These are phyloP conservation scores for Urtica urens DNA, from an alignment of 306 rosid genomes.

Conservation along the genomic window DNA sequence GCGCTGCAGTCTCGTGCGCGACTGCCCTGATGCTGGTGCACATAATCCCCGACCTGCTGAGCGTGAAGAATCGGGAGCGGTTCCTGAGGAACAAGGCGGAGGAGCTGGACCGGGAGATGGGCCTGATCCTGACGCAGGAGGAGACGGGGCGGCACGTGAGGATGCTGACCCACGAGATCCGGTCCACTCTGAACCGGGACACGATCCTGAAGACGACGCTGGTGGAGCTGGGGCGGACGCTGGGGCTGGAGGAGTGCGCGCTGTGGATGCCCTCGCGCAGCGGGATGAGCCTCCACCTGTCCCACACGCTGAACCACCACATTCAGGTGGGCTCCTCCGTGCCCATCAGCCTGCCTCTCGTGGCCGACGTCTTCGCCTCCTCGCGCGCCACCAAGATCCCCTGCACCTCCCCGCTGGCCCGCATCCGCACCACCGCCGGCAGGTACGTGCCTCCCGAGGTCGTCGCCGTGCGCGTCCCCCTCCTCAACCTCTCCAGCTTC, in stretches of 20 bases:
- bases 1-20: slow-evolving; percentile 84
- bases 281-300: slow-evolving; percentile 61
- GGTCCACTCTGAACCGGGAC: slow-evolving; percentile 83
- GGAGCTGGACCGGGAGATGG: slow-evolving; percentile 94
- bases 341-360: slow-evolving; percentile 50
- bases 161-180: slow-evolving; percentile 91
- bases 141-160: slow-evolving; percentile 94
- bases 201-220: slow-evolving; percentile 87
- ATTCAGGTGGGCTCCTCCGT: slow-evolving; percentile 66
- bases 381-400: slow-evolving; percentile 59
- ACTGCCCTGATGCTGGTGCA: slow-evolving; percentile 93
- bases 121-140: slow-evolving; percentile 78
- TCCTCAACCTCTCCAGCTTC: slow-evolving; percentile 66
- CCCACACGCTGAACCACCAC: slow-evolving; percentile 57
- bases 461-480: slow-evolving; percentile 88
- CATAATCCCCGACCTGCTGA: slow-evolving; percentile 78
- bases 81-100: slow-evolving; percentile 72
- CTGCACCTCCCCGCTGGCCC: slow-evolving; percentile 57
- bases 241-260: slow-evolving; percentile 78
- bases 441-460: slow-evolving; percentile 69
- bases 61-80: slow-evolving; percentile 74
- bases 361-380: slow-evolving; percentile 65
- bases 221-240: slow-evolving; percentile 82
- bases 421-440: slow-evolving; percentile 59
- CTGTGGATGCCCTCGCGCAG: slow-evolving; percentile 87